phyloP scores from a whole-genome alignment of 2,329 filamentous ascomycete species.

The Colletotrichum sp. region DNA sequence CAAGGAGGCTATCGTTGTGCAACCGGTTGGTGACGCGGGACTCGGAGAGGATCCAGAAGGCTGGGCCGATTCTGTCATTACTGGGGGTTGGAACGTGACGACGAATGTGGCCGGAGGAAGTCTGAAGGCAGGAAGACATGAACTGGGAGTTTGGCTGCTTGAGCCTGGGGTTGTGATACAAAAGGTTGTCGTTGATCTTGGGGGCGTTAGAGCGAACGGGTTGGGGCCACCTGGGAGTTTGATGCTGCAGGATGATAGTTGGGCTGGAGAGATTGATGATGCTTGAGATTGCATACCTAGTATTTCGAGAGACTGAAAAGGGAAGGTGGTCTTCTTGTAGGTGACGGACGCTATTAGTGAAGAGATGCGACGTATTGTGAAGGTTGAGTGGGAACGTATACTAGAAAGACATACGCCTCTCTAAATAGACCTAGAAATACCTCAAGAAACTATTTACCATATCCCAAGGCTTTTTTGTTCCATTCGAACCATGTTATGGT shows the following conservation, averaged over 20 bases:
- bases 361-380: no score
- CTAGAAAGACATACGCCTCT: no score
- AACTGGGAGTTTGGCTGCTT: background rate
- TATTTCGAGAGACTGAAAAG: no score
- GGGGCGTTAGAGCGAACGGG: background rate
- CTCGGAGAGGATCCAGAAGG: background rate
- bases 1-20: accelerated
- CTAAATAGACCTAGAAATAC: no score
- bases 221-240: background rate
- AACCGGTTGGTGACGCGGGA: background rate
- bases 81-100: background rate
- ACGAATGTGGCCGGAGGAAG: accelerated
- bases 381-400: no score
- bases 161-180: background rate
- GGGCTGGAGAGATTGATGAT: accelerated
- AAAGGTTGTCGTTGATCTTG: background rate
- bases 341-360: no score
- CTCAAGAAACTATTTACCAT: no score
- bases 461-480: no score
- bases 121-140: background rate
- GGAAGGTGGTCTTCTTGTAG: no score
- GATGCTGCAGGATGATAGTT: background rate
- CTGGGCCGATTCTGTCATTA: background rate
- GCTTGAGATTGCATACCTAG: no score
- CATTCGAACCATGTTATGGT: no score